These are phyloP conservation scores for Myrica gale DNA, from an alignment of 306 rosid species.

Conservation along the genomic window DNA sequence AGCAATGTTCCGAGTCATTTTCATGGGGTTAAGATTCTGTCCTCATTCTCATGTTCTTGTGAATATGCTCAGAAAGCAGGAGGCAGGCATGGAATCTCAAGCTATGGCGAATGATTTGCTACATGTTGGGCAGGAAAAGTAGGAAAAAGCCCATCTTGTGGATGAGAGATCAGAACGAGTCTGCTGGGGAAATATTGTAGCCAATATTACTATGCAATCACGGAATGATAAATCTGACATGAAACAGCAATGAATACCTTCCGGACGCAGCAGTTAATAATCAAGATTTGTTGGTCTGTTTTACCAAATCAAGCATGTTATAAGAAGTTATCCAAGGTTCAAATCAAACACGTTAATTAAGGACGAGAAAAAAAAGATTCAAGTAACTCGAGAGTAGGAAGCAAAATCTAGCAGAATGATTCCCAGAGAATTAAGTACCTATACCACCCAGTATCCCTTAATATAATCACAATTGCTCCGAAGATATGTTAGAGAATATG, in stretches of 20 bases:
- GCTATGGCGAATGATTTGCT: not conserved
- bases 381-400: not conserved
- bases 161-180: no score
- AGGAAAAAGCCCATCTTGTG: not conserved
- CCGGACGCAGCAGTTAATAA: not conserved
- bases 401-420: not conserved
- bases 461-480: not conserved
- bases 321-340: no score
- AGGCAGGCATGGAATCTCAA: not conserved
- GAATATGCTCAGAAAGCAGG: not conserved
- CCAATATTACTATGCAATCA: no score
- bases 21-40: constrained; percentile 9
- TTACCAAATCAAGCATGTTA: not conserved
- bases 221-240: no score
- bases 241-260: not conserved
- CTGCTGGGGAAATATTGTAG: no score
- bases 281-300: not conserved
- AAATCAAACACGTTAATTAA: no score
- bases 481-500: not conserved
- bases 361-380: not conserved
- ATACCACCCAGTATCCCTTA: not conserved
- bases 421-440: not conserved
- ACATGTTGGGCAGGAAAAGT: not conserved
- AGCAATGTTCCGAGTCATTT: constrained; percentile 10
- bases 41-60: not conserved